phyloP scores from a whole-genome alignment of 306 rosid genomes.

The Ochetophila trinervis region DNA sequence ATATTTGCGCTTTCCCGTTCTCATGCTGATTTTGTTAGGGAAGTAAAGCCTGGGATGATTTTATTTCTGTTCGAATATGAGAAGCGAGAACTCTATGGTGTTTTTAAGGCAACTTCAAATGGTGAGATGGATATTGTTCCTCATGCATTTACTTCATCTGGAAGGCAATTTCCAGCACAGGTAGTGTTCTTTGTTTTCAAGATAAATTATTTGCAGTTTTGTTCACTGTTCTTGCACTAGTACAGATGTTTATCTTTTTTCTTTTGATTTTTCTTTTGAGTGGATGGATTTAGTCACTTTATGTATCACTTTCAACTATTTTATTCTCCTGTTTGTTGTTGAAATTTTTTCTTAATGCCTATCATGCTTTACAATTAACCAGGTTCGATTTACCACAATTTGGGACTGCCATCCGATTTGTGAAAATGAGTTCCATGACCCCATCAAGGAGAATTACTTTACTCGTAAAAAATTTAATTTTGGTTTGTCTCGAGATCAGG shows the following conservation, averaged over 20 bases:
- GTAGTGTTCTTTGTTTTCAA: constrained; percentile 26
- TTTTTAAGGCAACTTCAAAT: constrained; percentile 45
- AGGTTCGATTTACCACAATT: constrained; percentile 47
- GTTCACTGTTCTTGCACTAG: background rate
- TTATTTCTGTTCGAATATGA: constrained; percentile 60
- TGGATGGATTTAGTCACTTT: background rate
- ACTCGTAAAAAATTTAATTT: constrained; percentile 43
- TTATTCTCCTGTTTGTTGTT: background rate
- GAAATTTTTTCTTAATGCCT: background rate
- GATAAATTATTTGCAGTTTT: constrained; percentile 1
- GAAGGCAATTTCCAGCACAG: constrained; percentile 62
- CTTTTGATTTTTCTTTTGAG: background rate
- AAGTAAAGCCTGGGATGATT: constrained; percentile 50
- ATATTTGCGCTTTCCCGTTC: constrained; percentile 45
- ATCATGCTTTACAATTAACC: constrained; percentile 5
- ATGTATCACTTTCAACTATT: background rate
- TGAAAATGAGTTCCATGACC: constrained; percentile 41
- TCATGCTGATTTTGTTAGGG: constrained; percentile 37
- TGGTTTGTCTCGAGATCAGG: constrained; percentile 69
- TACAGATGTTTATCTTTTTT: background rate
- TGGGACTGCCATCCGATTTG: constrained; percentile 59
- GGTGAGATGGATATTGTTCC: constrained; percentile 47
- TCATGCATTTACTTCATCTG: constrained; percentile 33
- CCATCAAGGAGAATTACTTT: constrained; percentile 55
- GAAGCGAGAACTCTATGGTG: constrained; percentile 55